Evolutionary conservation across 2,329 filamentous ascomycete species (phyloP).

Genomic region (Fusarium circinatum): DNA sequence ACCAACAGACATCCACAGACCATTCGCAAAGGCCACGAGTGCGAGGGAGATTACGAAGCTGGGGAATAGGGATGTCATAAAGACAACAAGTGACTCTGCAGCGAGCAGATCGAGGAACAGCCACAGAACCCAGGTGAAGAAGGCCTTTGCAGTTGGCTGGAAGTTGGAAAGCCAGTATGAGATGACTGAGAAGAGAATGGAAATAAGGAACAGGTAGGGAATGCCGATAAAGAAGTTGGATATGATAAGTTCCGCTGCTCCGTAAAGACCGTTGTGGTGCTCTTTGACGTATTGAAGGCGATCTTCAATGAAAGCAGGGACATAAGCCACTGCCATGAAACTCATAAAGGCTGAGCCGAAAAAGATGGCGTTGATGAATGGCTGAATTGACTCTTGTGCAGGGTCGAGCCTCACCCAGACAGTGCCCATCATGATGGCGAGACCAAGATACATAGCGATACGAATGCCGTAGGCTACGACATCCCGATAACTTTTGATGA

Average conservation of each 20-base stretch:
- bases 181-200: slow-evolving; percentile 78
- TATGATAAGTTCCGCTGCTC: slow-evolving; percentile 75
- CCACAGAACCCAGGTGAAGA: slow-evolving; percentile 85
- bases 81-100: slow-evolving; percentile 83
- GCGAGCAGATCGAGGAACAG: slow-evolving; percentile 86
- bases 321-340: slow-evolving; percentile 86
- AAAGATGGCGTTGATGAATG: slow-evolving; percentile 85
- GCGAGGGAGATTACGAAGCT: slow-evolving; percentile 85
- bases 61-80: slow-evolving; percentile 77
- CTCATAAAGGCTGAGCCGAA: slow-evolving; percentile 81
- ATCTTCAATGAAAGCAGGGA: slow-evolving; percentile 80
- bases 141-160: slow-evolving; percentile 69
- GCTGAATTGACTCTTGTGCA: slow-evolving; percentile 78
- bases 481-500: slow-evolving; percentile 86
- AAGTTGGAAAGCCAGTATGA: slow-evolving; percentile 86
- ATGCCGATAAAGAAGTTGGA: slow-evolving; percentile 86
- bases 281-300: slow-evolving; percentile 62
- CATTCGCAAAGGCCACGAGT: slow-evolving; percentile 85
- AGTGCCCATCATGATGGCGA: slow-evolving; percentile 89
- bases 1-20: slow-evolving; percentile 87
- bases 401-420: slow-evolving; percentile 81
- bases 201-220: slow-evolving; percentile 83
- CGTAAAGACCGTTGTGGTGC: slow-evolving; percentile 82
- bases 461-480: slow-evolving; percentile 86
- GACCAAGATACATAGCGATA: slow-evolving; percentile 78